phyloP scores from a whole-genome alignment of 2,329 filamentous ascomycete genomes.

The Nigrospora sphaerica region DNA sequence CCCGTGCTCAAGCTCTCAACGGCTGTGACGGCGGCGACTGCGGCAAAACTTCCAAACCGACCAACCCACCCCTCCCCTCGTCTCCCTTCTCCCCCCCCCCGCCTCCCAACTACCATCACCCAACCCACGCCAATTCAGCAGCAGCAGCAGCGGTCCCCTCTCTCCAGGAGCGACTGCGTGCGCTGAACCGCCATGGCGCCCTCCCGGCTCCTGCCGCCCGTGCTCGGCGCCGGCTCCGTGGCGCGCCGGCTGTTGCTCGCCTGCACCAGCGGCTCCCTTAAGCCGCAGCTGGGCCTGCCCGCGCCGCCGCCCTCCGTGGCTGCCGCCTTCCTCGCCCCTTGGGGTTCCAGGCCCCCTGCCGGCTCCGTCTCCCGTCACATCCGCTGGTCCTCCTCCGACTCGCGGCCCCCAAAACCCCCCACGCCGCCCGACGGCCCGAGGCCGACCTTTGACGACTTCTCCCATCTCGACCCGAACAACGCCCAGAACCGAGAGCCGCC shows the following conservation, averaged over 20 bases:
- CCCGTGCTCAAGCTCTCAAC: no score
- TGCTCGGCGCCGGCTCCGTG: slow-evolving; percentile 4
- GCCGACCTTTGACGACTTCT: slow-evolving; percentile 1
- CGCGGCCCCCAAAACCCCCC: slow-evolving; percentile 3
- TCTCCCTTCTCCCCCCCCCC: no score
- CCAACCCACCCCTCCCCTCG: no score
- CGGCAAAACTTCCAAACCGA: no score
- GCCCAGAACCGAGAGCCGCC: background rate
- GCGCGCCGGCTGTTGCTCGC: background rate
- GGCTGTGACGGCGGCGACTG: no score
- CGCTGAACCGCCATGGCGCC: slow-evolving; percentile 2
- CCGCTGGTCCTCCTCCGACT: slow-evolving; percentile 12
- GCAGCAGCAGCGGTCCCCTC: no score
- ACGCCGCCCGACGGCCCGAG: slow-evolving; percentile 3
- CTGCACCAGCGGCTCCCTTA: slow-evolving; percentile 7
- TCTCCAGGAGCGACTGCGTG: no score
- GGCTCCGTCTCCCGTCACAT: slow-evolving; percentile 21
- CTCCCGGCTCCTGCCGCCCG: slow-evolving; percentile 3
- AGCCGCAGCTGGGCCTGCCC: background rate
- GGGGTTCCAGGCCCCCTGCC: slow-evolving; percentile 2
- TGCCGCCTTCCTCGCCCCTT: slow-evolving; percentile 2
- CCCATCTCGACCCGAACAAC: slow-evolving; percentile 2
- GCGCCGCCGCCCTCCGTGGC: background rate
- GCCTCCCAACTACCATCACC: no score
- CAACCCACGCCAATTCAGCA: no score